A percentile compares a stretch with the other conserved stretches of the same genome.
These are phyloP conservation scores for Nadsonia commutata DNA, from an alignment of 1,139 yeast species.

Conservation along the genomic window DNA sequence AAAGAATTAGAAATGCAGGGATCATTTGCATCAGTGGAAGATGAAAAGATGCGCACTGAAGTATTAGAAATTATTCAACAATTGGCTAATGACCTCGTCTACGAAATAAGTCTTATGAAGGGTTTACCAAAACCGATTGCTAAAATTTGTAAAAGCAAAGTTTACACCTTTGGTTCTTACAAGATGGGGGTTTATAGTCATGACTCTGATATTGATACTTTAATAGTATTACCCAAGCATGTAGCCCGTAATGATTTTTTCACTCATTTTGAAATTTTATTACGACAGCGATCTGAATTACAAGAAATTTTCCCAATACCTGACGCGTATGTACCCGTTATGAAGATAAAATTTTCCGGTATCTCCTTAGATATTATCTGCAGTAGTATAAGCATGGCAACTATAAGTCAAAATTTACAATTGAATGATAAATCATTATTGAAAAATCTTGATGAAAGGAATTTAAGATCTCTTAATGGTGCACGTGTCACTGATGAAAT, in stretches of 20 bases:
- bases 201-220: slow-evolving; percentile 92
- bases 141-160: slow-evolving; percentile 89
- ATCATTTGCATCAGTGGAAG: slow-evolving; percentile 77
- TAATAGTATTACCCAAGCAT: slow-evolving; percentile 92
- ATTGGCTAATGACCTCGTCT: slow-evolving; percentile 68
- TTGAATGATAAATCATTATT: slow-evolving; percentile 74
- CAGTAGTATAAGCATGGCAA: slow-evolving; percentile 69
- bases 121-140: slow-evolving; percentile 98
- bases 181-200: slow-evolving; percentile 95
- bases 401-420: slow-evolving; percentile 60
- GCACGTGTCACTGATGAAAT: slow-evolving; percentile 96
- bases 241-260: slow-evolving; percentile 86
- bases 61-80: slow-evolving; percentile 59
- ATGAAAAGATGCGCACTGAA: slow-evolving; percentile 61
- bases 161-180: slow-evolving; percentile 90
- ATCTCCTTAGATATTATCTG: slow-evolving; percentile 81
- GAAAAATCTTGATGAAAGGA: slow-evolving; percentile 79
- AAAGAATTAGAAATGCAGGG: slow-evolving; percentile 71
- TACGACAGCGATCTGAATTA: slow-evolving; percentile 59
- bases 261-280: slow-evolving; percentile 51
- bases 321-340: slow-evolving; percentile 93
- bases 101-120: slow-evolving; percentile 57
- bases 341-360: slow-evolving; percentile 74
- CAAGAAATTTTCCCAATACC: slow-evolving; percentile 89
- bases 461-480: slow-evolving; percentile 79